Evolutionary conservation across 2,329 filamentous ascomycete genomes (phyloP), one percentile per base, ranked within the genome.

Genomic region (Coleophoma cylindrospora): DNA sequence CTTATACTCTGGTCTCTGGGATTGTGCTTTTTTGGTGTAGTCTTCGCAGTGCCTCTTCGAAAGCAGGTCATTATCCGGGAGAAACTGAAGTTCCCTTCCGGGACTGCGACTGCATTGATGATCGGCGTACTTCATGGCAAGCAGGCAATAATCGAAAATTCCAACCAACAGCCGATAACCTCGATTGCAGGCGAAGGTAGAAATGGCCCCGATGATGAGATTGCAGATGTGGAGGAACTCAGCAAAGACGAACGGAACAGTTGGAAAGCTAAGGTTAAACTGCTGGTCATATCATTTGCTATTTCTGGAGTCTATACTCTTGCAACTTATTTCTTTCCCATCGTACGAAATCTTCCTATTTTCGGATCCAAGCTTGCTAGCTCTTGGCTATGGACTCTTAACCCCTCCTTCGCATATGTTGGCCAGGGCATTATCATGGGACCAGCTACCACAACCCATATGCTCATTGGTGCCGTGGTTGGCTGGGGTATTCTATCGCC

Each of bases 361-460:
- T 89, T 97, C 58, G 94, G 94, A 0, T 70, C 78, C 0, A 70
- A 79, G 2, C 79, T 95, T 7, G 91, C 91, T 0, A 71, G 80
- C 1, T 81, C 81, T 2, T 99, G 92, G 92, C 79, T 96, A 1
- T 99, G 94, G 94, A 94, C 89, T 1, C 74, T 99, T 7, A 99
- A 99, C 58, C 94, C 94, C 0, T 96, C 91, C 43, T 86, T 95
- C n/a, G 94, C 94, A 2, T 99, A 99, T 66, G 84, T 97, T 22
- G 94, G 94, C 0, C 94, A 99, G 70, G 94, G 94, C 11, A 95
- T 99, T 54, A 97, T 99, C 63, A 99, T 99, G 94, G 94, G 94
- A 0, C 89, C 92, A 4, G 86, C 90, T 37, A 99, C 94, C 0
- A 97, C 92, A 3, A 77, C 95, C 47, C 92, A 97, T 60, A 99